phyloP scores from a whole-genome alignment of 2,329 filamentous ascomycete genomes.

The Aspergillus sp. region DNA sequence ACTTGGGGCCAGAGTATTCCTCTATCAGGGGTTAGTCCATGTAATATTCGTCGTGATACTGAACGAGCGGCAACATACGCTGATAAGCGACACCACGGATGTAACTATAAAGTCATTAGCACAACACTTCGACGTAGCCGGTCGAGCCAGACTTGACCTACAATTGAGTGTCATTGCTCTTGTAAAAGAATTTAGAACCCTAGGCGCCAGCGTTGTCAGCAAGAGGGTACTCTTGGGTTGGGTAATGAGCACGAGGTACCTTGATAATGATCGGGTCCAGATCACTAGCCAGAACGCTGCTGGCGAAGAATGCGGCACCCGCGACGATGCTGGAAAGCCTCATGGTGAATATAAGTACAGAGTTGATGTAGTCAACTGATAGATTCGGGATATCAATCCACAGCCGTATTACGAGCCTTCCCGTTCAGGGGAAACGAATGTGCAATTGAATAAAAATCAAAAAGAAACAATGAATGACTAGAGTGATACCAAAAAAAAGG shows the following conservation, averaged over 20 bases:
- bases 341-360: slow-evolving; percentile 43
- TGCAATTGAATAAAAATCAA: not conserved
- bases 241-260: slow-evolving; percentile 41
- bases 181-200: slow-evolving; percentile 84
- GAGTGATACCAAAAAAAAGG: slow-evolving; percentile 4
- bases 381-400: not conserved
- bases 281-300: slow-evolving; percentile 50
- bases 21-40: slow-evolving; percentile 40
- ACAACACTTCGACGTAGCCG: not conserved
- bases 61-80: slow-evolving; percentile 41
- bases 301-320: slow-evolving; percentile 51
- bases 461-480: slow-evolving; percentile 2
- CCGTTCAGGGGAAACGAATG: not conserved
- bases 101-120: slow-evolving; percentile 51
- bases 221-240: too few species aligned
- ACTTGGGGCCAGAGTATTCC: slow-evolving; percentile 60
- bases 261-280: slow-evolving; percentile 62
- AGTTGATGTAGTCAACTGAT: not conserved
- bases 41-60: not conserved
- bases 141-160: slow-evolving; percentile 33
- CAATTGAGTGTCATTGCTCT: slow-evolving; percentile 72
- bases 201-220: slow-evolving; percentile 26
- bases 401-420: not conserved
- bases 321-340: slow-evolving; percentile 49
- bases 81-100: slow-evolving; percentile 94